Conservation (phyloP, 2,329 filamentous ascomycete genomes). For the Paramyrothecium sp. region DNA sequence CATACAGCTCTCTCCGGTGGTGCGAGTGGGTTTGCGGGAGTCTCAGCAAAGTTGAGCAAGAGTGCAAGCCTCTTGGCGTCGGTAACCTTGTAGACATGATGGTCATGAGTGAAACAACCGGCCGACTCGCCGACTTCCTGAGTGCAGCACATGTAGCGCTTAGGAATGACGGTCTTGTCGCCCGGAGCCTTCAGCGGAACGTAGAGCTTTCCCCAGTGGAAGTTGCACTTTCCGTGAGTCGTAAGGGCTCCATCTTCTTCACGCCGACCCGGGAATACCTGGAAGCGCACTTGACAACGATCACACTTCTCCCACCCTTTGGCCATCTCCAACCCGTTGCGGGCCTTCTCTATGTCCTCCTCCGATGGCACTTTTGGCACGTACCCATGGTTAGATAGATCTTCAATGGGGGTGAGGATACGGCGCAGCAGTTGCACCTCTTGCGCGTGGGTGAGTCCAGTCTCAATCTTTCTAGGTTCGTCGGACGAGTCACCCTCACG, state of each 20-base stretch:
- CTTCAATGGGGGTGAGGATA: constrained; percentile 62
- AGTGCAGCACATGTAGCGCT: constrained; percentile 76
- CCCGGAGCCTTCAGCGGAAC: constrained; percentile 56
- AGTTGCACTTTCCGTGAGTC: constrained; percentile 73
- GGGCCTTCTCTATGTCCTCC: constrained; percentile 65
- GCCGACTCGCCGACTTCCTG: constrained; percentile 67
- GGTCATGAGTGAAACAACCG: constrained; percentile 69
- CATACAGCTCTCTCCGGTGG: constrained; percentile 64
- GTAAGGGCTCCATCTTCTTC: constrained; percentile 73
- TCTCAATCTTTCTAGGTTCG: constrained; percentile 57
- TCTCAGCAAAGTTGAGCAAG: constrained; percentile 76
- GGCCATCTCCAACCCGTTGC: constrained; percentile 61
- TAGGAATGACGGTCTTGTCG: constrained; percentile 54
- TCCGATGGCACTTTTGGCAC: constrained; percentile 65
- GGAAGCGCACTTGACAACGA: constrained; percentile 81
- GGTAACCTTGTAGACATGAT: constrained; percentile 85
- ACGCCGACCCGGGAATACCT: constrained; percentile 85
- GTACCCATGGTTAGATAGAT: constrained; percentile 71
- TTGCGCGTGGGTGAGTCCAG: constrained; percentile 65
- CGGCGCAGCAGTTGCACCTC: constrained; percentile 65
- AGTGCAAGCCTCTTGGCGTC: constrained; percentile 74
- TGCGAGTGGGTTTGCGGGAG: constrained; percentile 62
- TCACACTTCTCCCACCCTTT: constrained; percentile 87
- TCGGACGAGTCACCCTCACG: constrained; percentile 28
- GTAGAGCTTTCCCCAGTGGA: constrained; percentile 75